Evolutionary conservation across 768 basidiomycete genomes (phyloP).

Genomic region (Lactarius psammicola): DNA sequence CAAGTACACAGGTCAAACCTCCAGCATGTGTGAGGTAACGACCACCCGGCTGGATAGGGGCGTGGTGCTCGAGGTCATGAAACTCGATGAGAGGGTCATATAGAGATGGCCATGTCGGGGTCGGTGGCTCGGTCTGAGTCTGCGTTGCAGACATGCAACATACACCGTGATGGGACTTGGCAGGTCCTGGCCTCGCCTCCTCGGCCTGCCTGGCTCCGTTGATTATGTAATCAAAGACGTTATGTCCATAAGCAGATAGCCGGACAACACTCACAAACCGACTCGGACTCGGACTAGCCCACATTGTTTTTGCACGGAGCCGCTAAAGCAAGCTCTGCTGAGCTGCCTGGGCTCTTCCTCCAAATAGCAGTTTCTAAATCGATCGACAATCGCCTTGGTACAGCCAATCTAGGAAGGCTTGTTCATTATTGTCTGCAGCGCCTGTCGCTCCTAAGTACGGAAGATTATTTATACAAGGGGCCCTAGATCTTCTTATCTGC

Average conservation of each 20-base stretch:
- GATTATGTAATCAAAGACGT: not conserved
- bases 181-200: not conserved
- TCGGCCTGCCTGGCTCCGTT: not conserved
- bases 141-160: slow-evolving; percentile 9
- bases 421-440: not conserved
- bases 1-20: slow-evolving; percentile 13
- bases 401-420: no score
- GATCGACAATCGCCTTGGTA: not conserved
- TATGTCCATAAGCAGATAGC: not conserved
- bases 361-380: not conserved
- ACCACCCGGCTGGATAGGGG: slow-evolving; percentile 23
- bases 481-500: not conserved
- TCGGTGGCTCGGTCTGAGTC: slow-evolving; percentile 7
- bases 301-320: not conserved
- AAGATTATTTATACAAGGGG: not conserved
- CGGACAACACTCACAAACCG: not conserved
- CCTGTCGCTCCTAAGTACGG: not conserved
- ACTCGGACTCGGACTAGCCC: not conserved
- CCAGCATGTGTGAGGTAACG: slow-evolving; percentile 20
- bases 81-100: slow-evolving; percentile 29
- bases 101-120: slow-evolving; percentile 27
- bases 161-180: slow-evolving; percentile 8
- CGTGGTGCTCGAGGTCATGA: slow-evolving; percentile 22
- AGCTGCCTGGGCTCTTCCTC: not conserved
- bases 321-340: not conserved